Percentiles rank a stretch among this genome's conserved stretches.
These are phyloP conservation scores for Pyrus communis DNA, from an alignment of 306 rosid species.

Conservation along the genomic window DNA sequence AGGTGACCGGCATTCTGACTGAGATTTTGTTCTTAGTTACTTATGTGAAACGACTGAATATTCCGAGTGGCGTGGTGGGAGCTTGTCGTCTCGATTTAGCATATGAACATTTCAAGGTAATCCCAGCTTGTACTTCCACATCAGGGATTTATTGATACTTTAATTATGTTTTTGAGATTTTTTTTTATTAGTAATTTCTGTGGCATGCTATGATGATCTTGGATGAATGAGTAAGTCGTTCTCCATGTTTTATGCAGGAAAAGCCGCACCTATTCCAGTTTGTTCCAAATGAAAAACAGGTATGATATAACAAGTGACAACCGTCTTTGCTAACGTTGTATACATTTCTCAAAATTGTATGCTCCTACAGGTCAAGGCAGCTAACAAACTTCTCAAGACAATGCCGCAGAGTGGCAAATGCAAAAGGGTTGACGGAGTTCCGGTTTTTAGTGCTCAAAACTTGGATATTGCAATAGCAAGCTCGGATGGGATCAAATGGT, in stretches of 20 bases:
- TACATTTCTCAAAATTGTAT: not conserved
- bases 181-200: not conserved
- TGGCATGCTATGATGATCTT: not conserved
- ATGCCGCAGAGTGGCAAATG: slow-evolving; percentile 41
- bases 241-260: slow-evolving; percentile 53
- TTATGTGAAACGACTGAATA: slow-evolving; percentile 81
- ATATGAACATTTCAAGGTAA: slow-evolving; percentile 93
- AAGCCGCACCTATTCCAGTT: slow-evolving; percentile 91
- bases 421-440: slow-evolving; percentile 87
- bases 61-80: slow-evolving; percentile 99
- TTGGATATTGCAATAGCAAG: slow-evolving; percentile 95
- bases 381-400: slow-evolving; percentile 75
- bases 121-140: not conserved
- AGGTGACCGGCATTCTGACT: slow-evolving; percentile 20
- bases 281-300: slow-evolving; percentile 98
- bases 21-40: slow-evolving; percentile 50
- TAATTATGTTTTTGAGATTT: not conserved
- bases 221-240: slow-evolving; percentile 4
- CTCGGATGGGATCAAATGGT: slow-evolving; percentile 85
- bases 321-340: not conserved
- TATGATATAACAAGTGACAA: slow-evolving; percentile 18
- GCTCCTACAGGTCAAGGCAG: slow-evolving; percentile 70
- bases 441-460: slow-evolving; percentile 92
- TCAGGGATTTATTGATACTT: not conserved
- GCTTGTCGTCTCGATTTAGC: slow-evolving; percentile 96